Percentiles rank a stretch among this genome's conserved stretches.
Conservation (phyloP, 2,329 filamentous ascomycete genomes). For the Colletotrichum acutatum region DNA sequence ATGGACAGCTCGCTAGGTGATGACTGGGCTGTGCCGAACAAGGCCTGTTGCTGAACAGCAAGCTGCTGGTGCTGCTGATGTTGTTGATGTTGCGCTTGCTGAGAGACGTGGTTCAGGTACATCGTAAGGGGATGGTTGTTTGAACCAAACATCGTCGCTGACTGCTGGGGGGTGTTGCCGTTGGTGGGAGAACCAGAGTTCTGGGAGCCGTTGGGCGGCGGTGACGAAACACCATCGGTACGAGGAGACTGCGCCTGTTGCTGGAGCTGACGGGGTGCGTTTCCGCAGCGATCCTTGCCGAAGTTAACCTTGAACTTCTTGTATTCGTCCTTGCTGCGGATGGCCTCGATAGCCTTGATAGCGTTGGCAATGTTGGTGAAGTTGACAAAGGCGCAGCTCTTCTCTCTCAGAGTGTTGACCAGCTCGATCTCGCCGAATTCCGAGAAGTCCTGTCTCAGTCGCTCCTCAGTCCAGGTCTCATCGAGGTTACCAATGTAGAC, state of each 20-base stretch:
- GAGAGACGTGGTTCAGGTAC: constrained; percentile 87
- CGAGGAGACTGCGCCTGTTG: constrained; percentile 74
- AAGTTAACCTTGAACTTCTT: constrained; percentile 99
- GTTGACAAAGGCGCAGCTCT: constrained; percentile 99
- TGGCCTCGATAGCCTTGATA: constrained; percentile 98
- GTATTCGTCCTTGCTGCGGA: constrained; percentile 95
- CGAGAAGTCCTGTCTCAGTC: constrained; percentile 93
- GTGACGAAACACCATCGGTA: constrained; percentile 68
- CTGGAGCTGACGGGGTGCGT: constrained; percentile 87
- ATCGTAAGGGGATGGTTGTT: constrained; percentile 91
- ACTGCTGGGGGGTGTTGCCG: constrained; percentile 61
- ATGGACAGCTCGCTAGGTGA: constrained; percentile 67
- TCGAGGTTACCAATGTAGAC: constrained; percentile 98
- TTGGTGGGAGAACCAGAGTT: constrained; percentile 62
- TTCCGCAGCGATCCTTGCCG: constrained; percentile 97
- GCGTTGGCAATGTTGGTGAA: constrained; percentile 99
- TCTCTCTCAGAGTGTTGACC: constrained; percentile 95
- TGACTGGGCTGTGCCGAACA: constrained; percentile 79
- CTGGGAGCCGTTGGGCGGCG: constrained; percentile 69
- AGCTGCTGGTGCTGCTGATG: constrained; percentile 79
- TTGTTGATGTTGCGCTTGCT: constrained; percentile 78
- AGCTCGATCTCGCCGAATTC: constrained; percentile 98
- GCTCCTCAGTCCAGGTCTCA: constrained; percentile 96
- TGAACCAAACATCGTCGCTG: constrained; percentile 76
- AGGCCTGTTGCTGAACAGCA: constrained; percentile 79